Evolutionary conservation across 129 eudicot species (phyloP).

Genomic region (Logfia minima): DNA sequence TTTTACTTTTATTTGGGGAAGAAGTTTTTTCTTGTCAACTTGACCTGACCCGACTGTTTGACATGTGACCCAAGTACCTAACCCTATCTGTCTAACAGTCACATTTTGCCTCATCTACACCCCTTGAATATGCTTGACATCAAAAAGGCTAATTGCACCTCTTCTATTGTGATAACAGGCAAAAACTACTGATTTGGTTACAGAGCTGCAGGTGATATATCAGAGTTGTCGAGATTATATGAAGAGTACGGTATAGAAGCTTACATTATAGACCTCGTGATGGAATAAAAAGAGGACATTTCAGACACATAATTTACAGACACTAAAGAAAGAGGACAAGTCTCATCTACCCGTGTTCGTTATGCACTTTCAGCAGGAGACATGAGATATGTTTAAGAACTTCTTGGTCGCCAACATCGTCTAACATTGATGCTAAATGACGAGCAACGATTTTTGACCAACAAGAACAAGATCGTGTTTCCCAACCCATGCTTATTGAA

Average conservation of each 20-base stretch:
- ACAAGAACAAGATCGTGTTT: slow-evolving; percentile 43
- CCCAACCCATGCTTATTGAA: slow-evolving; percentile 69
- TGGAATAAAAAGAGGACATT: slow-evolving; percentile 67
- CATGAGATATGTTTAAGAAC: slow-evolving; percentile 80
- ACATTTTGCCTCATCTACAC: not conserved
- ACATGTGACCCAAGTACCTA: not conserved
- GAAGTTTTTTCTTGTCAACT: too few species aligned
- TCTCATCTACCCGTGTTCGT: slow-evolving; percentile 95
- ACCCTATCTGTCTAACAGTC: not conserved
- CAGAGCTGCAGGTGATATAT: slow-evolving; percentile 78
- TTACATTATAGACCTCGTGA: slow-evolving; percentile 73
- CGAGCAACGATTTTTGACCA: slow-evolving; percentile 30
- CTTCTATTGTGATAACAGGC: slow-evolving; percentile 47
- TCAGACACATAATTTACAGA: slow-evolving; percentile 27
- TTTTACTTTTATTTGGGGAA: too few species aligned
- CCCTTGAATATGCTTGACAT: slow-evolving; percentile 1
- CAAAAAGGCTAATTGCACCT: slow-evolving; percentile 1
- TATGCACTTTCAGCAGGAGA: slow-evolving; percentile 83
- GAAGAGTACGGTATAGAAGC: slow-evolving; percentile 71
- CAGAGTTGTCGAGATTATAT: slow-evolving; percentile 67
- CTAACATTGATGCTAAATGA: slow-evolving; percentile 46
- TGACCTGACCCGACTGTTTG: too few species aligned
- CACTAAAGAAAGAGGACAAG: slow-evolving; percentile 87
- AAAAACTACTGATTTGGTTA: slow-evolving; percentile 93
- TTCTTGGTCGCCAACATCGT: slow-evolving; percentile 92